Conservation (phyloP, 2,329 filamentous ascomycete species). For the Monosporascus sp. region DNA sequence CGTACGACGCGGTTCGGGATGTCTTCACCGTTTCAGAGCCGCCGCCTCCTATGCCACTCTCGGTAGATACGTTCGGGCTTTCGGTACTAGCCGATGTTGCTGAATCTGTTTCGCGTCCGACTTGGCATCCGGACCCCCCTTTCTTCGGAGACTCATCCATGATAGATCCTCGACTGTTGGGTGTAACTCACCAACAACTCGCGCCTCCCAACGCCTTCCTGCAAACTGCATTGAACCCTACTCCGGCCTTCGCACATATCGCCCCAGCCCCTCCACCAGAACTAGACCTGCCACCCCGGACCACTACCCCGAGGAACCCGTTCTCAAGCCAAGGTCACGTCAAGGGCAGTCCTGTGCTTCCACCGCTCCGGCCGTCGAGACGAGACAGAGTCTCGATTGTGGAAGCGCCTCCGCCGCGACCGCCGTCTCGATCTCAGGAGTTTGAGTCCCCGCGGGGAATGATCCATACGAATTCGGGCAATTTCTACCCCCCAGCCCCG, state of each 20-base stretch:
- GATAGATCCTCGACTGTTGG: slow-evolving; percentile 25
- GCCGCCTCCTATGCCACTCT: slow-evolving; percentile 12
- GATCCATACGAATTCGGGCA: slow-evolving; percentile 30
- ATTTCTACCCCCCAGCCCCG: slow-evolving; percentile 30
- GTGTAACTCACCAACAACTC: slow-evolving; percentile 12
- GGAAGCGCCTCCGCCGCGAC: slow-evolving; percentile 8
- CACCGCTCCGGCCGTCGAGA: slow-evolving; percentile 29
- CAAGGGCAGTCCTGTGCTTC: slow-evolving; percentile 30
- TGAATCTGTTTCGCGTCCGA: slow-evolving; percentile 13
- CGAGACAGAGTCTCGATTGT: slow-evolving; percentile 20
- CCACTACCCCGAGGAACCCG: slow-evolving; percentile 23
- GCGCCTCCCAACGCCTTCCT: slow-evolving; percentile 28
- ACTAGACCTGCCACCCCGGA: slow-evolving; percentile 13
- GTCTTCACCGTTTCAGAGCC: slow-evolving; percentile 33
- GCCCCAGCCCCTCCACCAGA: slow-evolving; percentile 22
- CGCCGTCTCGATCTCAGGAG: slow-evolving; percentile 19
- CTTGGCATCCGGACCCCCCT: slow-evolving; percentile 7
- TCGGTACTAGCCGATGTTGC: slow-evolving; percentile 29
- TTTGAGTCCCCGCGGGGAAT: slow-evolving; percentile 22
- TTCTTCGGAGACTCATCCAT: slow-evolving; percentile 15
- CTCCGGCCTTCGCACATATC: slow-evolving; percentile 22
- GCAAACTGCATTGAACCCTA: slow-evolving; percentile 32
- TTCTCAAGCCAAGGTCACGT: slow-evolving; percentile 25
- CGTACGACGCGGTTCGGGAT: slow-evolving; percentile 41
- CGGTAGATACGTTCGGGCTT: slow-evolving; percentile 20